phyloP scores from a whole-genome alignment of 805 yeast genomes.

The Saccharomycopsis vini region DNA sequence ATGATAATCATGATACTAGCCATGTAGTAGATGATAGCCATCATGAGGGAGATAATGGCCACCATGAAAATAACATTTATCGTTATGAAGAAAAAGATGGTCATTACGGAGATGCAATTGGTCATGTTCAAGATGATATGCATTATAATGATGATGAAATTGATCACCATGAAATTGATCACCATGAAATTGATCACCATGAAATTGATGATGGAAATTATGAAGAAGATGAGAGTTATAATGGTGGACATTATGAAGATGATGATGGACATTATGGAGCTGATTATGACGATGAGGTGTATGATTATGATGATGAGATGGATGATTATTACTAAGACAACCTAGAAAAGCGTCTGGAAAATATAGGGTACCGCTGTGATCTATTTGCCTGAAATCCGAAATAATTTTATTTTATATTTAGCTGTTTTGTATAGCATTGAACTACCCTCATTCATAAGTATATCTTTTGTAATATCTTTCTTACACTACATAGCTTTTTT shows the following conservation, averaged over 20 bases:
- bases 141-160: not conserved
- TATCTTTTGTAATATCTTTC: too few species aligned
- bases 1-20: too few species aligned
- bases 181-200: too few species aligned
- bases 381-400: too few species aligned
- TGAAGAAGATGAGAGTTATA: not conserved
- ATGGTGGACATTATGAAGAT: not conserved
- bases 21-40: not conserved
- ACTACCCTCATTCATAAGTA: too few species aligned
- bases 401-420: too few species aligned
- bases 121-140: not conserved
- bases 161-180: too few species aligned
- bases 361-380: too few species aligned
- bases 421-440: too few species aligned
- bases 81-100: too few species aligned
- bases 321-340: not conserved
- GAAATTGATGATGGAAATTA: not conserved
- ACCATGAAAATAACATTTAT: not conserved
- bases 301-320: not conserved
- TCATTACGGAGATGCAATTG: not conserved
- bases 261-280: not conserved
- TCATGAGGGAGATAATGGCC: not conserved
- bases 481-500: too few species aligned
- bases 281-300: not conserved
- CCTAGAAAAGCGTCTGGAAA: too few species aligned